phyloP scores from a whole-genome alignment of 179 eudicot species.

The Camellia oleifera region DNA sequence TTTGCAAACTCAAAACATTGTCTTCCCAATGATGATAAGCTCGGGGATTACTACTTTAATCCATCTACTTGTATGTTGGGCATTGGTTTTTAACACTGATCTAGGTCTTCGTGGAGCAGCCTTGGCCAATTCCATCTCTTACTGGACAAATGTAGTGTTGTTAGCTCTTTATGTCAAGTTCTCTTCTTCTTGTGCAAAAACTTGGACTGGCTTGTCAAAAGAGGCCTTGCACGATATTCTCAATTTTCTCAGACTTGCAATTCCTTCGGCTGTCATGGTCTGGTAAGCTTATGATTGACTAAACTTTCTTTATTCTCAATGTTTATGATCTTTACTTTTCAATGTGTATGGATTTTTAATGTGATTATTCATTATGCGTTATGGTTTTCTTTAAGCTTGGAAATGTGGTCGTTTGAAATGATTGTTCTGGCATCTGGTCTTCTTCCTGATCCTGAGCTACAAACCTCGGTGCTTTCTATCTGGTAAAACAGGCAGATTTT shows the following conservation, averaged over 20 bases:
- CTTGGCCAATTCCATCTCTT: constrained; percentile 55
- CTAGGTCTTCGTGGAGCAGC: constrained; percentile 56
- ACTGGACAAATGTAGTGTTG: constrained; percentile 64
- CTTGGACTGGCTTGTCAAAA: constrained; percentile 66
- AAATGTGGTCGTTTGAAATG: constrained; percentile 79
- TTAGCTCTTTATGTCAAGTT: constrained; percentile 62
- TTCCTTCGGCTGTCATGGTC: constrained; percentile 81
- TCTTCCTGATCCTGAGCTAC: constrained; percentile 74
- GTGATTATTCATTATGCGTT: background rate
- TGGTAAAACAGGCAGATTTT: constrained; percentile 29
- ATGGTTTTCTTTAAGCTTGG: constrained; percentile 40
- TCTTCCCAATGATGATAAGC: no score
- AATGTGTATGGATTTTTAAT: background rate
- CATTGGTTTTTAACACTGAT: no score
- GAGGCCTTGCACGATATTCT: constrained; percentile 47
- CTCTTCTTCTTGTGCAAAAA: constrained; percentile 55
- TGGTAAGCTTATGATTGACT: constrained; percentile 43
- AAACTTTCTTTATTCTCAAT: no score
- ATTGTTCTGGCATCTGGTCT: constrained; percentile 76
- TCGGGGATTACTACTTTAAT: no score
- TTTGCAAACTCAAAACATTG: no score
- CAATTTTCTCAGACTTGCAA: constrained; percentile 51
- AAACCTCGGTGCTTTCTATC: constrained; percentile 80
- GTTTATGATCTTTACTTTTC: no score
- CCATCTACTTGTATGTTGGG: no score